Conservation (phyloP, 2,329 filamentous ascomycete genomes). For the Hymenoscyphus infarciens region DNA sequence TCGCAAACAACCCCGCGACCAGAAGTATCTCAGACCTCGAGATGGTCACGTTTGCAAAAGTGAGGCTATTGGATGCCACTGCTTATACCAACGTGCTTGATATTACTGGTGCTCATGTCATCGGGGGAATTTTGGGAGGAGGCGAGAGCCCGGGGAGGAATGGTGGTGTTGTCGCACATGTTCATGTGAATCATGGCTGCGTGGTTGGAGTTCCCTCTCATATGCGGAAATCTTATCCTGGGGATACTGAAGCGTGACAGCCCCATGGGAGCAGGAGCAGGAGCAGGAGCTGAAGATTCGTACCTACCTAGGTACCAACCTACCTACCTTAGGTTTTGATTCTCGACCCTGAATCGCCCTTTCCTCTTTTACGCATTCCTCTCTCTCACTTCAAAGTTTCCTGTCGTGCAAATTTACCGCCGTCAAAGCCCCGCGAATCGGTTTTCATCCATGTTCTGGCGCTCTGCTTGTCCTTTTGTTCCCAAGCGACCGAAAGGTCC, state of each 20-base stretch:
- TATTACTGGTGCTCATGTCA: constrained; percentile 5
- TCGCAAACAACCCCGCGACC: neutral
- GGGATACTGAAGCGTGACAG: neutral
- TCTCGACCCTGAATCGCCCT: neutral
- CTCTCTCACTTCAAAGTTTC: neutral
- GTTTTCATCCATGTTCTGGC: neutral
- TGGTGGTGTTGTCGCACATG: neutral
- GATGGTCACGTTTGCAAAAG: neutral
- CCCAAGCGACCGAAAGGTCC: neutral
- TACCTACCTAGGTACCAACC: no score
- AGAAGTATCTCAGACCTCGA: neutral
- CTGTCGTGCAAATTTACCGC: neutral
- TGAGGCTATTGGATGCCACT: neutral
- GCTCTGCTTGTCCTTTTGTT: neutral
- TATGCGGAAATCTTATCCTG: neutral
- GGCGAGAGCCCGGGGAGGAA: neutral
- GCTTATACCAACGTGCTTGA: constrained; percentile 4
- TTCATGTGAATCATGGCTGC: neutral
- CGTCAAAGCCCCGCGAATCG: neutral
- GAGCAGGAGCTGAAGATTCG: neutral
- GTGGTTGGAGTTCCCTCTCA: neutral
- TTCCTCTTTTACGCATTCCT: neutral
- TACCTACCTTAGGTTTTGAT: no score
- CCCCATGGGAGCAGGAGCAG: neutral
- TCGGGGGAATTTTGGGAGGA: neutral